Conservation (phyloP, 2,329 filamentous ascomycete species). For the Truncatella angustata region DNA sequence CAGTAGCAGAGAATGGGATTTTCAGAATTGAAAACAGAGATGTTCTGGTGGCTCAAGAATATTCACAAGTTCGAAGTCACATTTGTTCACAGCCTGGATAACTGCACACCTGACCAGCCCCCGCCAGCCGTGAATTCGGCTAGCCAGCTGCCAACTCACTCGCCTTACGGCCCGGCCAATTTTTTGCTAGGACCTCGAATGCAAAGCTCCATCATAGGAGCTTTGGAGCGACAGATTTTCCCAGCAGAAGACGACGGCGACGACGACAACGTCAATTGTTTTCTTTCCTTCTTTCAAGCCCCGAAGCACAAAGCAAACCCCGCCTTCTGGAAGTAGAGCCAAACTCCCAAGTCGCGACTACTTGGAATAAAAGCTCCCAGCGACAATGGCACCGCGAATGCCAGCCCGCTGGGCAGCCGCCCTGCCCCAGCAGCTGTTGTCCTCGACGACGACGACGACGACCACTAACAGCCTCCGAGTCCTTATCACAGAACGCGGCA, state of each 20-base stretch:
- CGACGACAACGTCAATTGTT: too few species aligned
- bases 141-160: neutral
- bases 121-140: neutral
- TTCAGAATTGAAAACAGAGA: neutral
- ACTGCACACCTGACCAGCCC: neutral
- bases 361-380: neutral
- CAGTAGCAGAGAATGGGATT: neutral
- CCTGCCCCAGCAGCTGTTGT: slow-evolving; percentile 27
- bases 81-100: neutral
- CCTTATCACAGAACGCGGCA: slow-evolving; percentile 27
- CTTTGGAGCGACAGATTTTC: neutral
- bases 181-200: slow-evolving; percentile 7
- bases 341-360: neutral
- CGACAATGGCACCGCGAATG: slow-evolving; percentile 43
- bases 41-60: neutral
- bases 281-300: too few species aligned
- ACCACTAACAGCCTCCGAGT: too few species aligned
- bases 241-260: too few species aligned
- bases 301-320: too few species aligned
- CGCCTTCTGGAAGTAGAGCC: too few species aligned
- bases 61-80: neutral
- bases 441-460: slow-evolving; percentile 13
- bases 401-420: slow-evolving; percentile 42
- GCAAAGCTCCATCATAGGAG: slow-evolving; percentile 6
- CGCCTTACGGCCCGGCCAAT: slow-evolving; percentile 2